Base-by-base conservation (phyloP, 2,329 filamentous ascomycete species). In the Alternaria ventricosa region DNA sequence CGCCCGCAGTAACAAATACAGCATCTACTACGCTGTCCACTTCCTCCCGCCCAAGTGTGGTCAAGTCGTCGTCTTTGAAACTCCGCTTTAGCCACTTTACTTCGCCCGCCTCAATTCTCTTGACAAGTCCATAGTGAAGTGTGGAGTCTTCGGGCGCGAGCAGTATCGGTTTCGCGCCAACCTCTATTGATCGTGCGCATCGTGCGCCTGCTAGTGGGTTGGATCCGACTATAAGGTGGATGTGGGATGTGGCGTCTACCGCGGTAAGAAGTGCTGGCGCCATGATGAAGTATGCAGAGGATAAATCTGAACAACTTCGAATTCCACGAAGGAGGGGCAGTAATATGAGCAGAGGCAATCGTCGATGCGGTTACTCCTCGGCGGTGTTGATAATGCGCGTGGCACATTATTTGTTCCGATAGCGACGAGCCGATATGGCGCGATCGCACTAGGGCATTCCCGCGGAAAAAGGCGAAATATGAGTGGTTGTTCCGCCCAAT, bases 131-230 rank as follows among this genome's bases (percentile, higher is more conserved):
- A 66, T 88, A 89, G 73, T 89, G 88, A 28, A 89, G 63, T 43
- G 88, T 86, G 8, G 86, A 84, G 2, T 87, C 84, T 58, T 87
- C 86, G 0, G 93, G 90, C 4, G 93, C 89, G 73, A 99, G 85
- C 47, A 98, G 82, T 45, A 96, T 87, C 0, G 96, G 93, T 50
- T 81, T 88, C 54, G 96, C 96, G 72, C 95, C 95, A 15, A 93
- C 92, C 73, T 91, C 88, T 55, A 97, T 81, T 4, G 93, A 94
- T 75, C 93, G 92, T 12, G 87, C 83, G 82, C 92, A 96, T 71
- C 96, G 88, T 30, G 93, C 88, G 56, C 91, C 91, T n/a, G 96
- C 95, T 44, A 99, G 87, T 13, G 95, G 89, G 74, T 94, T 96
- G 33, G 91, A 90, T 63, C 96, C 96, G 67, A 98, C 81, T 73